Conservation (phyloP, 2,329 filamentous ascomycete genomes). For the Cercospora sesami region DNA sequence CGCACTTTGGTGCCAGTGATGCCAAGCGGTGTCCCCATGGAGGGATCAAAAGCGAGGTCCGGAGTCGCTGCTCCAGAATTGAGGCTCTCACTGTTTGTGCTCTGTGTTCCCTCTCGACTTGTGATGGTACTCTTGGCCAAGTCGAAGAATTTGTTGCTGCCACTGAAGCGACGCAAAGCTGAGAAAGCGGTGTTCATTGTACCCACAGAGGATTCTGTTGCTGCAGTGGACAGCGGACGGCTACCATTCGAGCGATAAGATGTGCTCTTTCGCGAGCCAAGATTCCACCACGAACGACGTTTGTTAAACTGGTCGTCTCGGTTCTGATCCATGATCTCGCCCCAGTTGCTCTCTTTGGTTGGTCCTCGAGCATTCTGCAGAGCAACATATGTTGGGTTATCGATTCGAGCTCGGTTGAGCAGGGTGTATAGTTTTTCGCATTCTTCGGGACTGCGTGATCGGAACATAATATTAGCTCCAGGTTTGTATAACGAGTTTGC, state of each 20-base stretch:
- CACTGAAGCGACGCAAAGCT: constrained; percentile 71
- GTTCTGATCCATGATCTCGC: constrained; percentile 50
- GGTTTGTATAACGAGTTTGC: constrained; percentile 68
- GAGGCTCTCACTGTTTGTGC: constrained; percentile 60
- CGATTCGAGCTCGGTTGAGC: constrained; percentile 84
- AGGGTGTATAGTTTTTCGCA: constrained; percentile 80
- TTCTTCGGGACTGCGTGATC: constrained; percentile 72
- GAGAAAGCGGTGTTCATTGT: constrained; percentile 78
- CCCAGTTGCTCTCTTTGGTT: constrained; percentile 50
- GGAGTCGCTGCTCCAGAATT: constrained; percentile 48
- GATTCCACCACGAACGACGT: constrained; percentile 52
- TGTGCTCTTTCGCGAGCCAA: constrained; percentile 55
- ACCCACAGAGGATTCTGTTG: constrained; percentile 73
- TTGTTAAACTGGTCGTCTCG: constrained; percentile 16
- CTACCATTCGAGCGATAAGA: constrained; percentile 59
- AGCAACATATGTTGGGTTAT: constrained; percentile 86
- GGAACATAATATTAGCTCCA: constrained; percentile 82
- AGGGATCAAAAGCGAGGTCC: constrained; percentile 35
- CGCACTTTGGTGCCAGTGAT: constrained; percentile 82
- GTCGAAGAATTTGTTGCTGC: constrained; percentile 73
- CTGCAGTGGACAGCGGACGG: constrained; percentile 57
- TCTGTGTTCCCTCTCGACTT: constrained; percentile 56
- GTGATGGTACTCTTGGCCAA: constrained; percentile 75
- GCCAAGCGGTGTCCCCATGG: constrained; percentile 54
- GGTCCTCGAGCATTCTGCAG: constrained; percentile 70